Evolutionary conservation across 805 yeast genomes (phyloP).

Genomic region (Saccharomyces jurei): DNA sequence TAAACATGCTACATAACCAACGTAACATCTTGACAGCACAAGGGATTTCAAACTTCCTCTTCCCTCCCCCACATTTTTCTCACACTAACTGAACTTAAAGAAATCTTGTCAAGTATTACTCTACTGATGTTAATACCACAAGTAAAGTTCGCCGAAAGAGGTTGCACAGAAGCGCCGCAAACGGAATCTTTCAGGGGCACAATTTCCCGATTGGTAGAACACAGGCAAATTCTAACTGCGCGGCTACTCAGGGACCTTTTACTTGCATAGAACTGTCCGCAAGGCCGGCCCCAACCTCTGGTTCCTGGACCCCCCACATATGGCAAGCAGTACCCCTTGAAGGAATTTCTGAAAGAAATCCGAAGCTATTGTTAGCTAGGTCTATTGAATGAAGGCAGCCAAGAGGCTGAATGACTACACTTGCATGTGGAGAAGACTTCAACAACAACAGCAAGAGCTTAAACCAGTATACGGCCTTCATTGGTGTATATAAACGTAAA

Average conservation of each 20-base stretch:
- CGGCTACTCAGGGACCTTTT: not conserved
- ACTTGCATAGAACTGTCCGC: not conserved
- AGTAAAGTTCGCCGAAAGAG: not conserved
- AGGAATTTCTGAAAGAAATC: not conserved
- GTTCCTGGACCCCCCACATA: not conserved
- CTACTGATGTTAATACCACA: not conserved
- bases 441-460: not conserved
- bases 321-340: not conserved
- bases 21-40: not conserved
- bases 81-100: not conserved
- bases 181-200: not conserved
- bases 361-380: not conserved
- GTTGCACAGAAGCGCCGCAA: not conserved
- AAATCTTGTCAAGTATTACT: not conserved
- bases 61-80: not conserved
- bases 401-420: not conserved
- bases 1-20: not conserved
- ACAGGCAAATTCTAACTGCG: not conserved
- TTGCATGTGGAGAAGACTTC: not conserved
- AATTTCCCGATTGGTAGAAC: not conserved
- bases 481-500: not conserved
- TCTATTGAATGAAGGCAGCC: not conserved
- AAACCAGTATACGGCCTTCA: not conserved
- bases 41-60: not conserved
- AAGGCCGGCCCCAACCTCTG: not conserved